Evolutionary conservation across 2,329 filamentous ascomycete genomes (phyloP).

Genomic region (Cladorrhinum sp.): DNA sequence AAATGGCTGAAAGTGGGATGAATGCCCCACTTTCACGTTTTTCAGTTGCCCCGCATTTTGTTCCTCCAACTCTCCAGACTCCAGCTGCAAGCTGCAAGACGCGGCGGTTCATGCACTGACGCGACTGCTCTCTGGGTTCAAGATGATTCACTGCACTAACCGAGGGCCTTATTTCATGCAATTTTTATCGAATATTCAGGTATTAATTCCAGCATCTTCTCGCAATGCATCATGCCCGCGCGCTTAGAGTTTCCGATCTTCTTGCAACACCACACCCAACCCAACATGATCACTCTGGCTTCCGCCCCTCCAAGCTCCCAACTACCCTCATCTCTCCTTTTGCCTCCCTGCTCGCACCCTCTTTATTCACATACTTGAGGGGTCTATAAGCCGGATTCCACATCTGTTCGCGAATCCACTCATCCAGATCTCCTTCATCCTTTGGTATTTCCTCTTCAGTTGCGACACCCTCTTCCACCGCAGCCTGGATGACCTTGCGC

Average conservation of each 20-base stretch:
- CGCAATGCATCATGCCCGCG: neutral
- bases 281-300: conserved; percentile 11
- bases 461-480: conserved; percentile 66
- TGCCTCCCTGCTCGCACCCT: conserved; percentile 54
- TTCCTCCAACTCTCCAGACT: neutral
- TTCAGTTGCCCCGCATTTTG: neutral
- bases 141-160: too few relatives aligned
- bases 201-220: neutral
- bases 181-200: too few relatives aligned
- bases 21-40: neutral
- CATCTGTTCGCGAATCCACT: conserved; percentile 77
- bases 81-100: neutral
- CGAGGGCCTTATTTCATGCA: too few relatives aligned
- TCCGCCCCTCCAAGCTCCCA: conserved; percentile 34
- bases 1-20: neutral
- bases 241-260: neutral
- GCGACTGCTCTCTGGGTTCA: too few relatives aligned
- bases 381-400: conserved; percentile 70
- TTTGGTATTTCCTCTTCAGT: conserved; percentile 63
- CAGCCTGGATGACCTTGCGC: conserved; percentile 67
- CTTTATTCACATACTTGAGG: conserved; percentile 54
- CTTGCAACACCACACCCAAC: neutral
- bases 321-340: conserved; percentile 56
- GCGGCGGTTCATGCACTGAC: neutral
- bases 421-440: conserved; percentile 54